Conservation (phyloP, 73 alveolate species). For the Tetrahymena borealis region DNA sequence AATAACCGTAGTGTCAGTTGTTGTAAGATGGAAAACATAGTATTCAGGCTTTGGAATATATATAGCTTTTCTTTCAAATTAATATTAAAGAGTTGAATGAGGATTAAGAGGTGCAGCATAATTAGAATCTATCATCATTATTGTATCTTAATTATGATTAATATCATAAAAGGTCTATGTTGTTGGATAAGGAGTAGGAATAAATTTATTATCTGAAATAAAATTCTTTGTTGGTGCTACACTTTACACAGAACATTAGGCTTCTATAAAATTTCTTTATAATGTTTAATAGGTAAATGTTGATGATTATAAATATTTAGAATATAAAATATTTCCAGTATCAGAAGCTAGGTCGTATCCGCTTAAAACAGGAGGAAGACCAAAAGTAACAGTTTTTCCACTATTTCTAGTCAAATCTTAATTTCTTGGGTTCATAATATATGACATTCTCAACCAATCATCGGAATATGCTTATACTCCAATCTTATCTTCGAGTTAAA, state of each 20-base stretch:
- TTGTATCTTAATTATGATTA: background rate
- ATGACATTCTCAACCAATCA: background rate
- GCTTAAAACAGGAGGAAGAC: background rate
- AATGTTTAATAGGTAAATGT: background rate
- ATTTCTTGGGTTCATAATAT: background rate
- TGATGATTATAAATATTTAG: background rate
- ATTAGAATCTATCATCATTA: background rate
- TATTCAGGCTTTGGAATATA: background rate
- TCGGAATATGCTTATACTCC: background rate
- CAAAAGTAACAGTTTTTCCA: background rate
- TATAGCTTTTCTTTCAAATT: background rate
- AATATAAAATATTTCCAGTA: background rate
- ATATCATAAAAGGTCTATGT: background rate
- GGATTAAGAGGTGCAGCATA: background rate
- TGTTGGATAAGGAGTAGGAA: background rate
- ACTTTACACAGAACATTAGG: background rate
- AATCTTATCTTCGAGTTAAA: background rate
- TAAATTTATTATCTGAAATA: background rate
- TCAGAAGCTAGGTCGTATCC: background rate
- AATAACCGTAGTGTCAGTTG: background rate
- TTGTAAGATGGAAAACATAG: background rate
- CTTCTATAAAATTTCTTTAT: background rate
- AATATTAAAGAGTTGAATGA: background rate
- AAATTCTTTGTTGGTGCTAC: background rate
- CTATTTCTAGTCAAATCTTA: background rate